A percentile compares a stretch with the other conserved stretches of the same genome.
phyloP scores from a whole-genome alignment of 129 eudicot species.

The Flaveria trinervia region DNA sequence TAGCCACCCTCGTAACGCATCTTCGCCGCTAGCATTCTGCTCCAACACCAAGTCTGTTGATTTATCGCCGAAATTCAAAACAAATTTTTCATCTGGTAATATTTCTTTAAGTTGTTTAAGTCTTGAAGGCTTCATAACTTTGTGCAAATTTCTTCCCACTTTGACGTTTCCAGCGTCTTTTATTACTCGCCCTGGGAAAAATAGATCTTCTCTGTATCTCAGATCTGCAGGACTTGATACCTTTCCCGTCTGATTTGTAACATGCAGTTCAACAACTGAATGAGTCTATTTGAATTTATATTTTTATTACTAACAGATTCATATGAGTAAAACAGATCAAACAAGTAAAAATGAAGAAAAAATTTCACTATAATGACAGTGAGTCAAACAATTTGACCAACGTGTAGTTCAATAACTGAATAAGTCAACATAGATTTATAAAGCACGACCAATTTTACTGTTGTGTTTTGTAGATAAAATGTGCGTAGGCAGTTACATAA shows the following conservation, averaged over 20 bases:
- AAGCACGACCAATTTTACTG: background rate
- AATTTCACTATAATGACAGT: background rate
- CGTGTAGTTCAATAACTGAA: background rate
- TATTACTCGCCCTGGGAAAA: slow-evolving; percentile 75
- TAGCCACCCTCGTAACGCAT: slow-evolving; percentile 92
- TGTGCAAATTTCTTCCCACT: slow-evolving; percentile 50
- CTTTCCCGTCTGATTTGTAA: slow-evolving; percentile 65
- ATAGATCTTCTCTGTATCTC: slow-evolving; percentile 82
- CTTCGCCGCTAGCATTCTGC: slow-evolving; percentile 52
- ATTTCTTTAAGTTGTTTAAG: slow-evolving; percentile 55
- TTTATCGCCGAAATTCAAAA: slow-evolving; percentile 50
- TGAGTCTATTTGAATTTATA: background rate
- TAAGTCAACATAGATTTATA: too few relatives aligned
- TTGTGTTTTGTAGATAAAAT: too few relatives aligned
- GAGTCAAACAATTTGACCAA: background rate
- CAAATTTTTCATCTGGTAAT: slow-evolving; percentile 74
- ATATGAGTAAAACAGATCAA: background rate
- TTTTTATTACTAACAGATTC: background rate
- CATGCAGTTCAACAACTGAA: background rate
- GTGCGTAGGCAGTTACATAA: too few relatives aligned
- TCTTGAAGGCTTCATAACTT: slow-evolving; percentile 69
- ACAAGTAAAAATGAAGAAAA: background rate
- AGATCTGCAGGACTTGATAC: slow-evolving; percentile 89
- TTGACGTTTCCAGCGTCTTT: slow-evolving; percentile 51
- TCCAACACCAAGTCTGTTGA: slow-evolving; percentile 72